Conservation (phyloP, 805 yeast species). For the Candida corydali region DNA sequence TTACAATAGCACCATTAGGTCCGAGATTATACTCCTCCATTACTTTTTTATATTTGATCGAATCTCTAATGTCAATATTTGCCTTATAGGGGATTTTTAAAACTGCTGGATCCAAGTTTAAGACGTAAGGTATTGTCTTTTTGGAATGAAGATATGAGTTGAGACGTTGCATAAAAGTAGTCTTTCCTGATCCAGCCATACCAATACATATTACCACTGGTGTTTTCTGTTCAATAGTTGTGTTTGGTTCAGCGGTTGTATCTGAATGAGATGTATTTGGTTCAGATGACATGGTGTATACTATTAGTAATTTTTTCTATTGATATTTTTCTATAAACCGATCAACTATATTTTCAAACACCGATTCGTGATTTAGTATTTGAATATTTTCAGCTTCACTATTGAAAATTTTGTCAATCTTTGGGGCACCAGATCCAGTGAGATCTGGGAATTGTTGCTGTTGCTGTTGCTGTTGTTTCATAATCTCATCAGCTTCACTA, state of each 20-base stretch:
- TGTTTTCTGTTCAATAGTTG: constrained; percentile 17
- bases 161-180: constrained; percentile 94
- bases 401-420: constrained; percentile 58
- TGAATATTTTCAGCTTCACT: constrained; percentile 73
- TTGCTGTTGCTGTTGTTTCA: constrained; percentile 34
- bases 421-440: constrained; percentile 57
- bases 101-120: constrained; percentile 96
- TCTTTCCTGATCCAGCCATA: constrained; percentile 77
- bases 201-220: constrained; percentile 46
- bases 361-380: constrained; percentile 48
- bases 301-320: constrained; percentile 1
- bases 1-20: constrained; percentile 98
- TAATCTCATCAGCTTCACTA: constrained; percentile 40
- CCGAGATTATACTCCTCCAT: constrained; percentile 95
- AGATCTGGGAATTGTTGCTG: constrained; percentile 34
- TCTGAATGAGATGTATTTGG: constrained; percentile 3
- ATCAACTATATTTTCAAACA: constrained; percentile 57
- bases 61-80: constrained; percentile 93
- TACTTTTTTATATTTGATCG: constrained; percentile 91
- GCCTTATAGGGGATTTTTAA: constrained; percentile 89
- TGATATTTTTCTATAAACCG: constrained; percentile 35
- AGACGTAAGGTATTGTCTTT: constrained; percentile 79
- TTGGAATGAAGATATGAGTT: constrained; percentile 81
- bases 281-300: not conserved
- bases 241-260: not conserved